Percentiles rank a stretch among this genome's conserved stretches.
Evolutionary conservation across 2,329 filamentous ascomycete species (phyloP).

Genomic region (Gaeumannomyces sp.): DNA sequence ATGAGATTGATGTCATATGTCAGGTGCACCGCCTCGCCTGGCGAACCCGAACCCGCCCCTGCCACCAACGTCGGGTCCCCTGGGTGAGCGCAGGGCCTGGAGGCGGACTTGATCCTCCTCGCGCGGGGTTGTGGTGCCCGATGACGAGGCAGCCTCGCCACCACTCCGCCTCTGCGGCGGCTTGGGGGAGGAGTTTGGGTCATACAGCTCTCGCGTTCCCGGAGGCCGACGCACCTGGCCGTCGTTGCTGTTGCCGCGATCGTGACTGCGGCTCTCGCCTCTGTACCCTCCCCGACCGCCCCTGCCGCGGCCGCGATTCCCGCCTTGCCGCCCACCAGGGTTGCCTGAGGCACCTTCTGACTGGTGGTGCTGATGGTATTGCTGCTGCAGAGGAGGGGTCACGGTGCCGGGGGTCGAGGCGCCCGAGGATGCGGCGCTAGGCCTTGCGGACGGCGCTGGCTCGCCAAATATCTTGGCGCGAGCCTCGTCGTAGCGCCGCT

Average conservation of each 20-base stretch:
- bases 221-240: slow-evolving; percentile 24
- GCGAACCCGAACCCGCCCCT: slow-evolving; percentile 74
- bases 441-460: slow-evolving; percentile 17
- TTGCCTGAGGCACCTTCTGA: background rate
- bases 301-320: slow-evolving; percentile 27
- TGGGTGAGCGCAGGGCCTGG: slow-evolving; percentile 65
- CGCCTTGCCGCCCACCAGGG: background rate
- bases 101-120: slow-evolving; percentile 40
- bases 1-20: background rate
- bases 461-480: slow-evolving; percentile 82
- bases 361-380: background rate
- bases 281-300: slow-evolving; percentile 28
- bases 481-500: slow-evolving; percentile 82
- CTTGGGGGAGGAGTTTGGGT: slow-evolving; percentile 65
- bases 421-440: slow-evolving; percentile 34
- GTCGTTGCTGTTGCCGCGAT: slow-evolving; percentile 17
- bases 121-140: slow-evolving; percentile 42
- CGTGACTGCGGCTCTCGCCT: slow-evolving; percentile 2
- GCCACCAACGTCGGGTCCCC: slow-evolving; percentile 71
- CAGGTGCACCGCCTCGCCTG: slow-evolving; percentile 48
- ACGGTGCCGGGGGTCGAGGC: slow-evolving; percentile 56
- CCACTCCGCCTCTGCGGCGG: slow-evolving; percentile 45
- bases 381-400: slow-evolving; percentile 45
- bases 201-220: slow-evolving; percentile 61
- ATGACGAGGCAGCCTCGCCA: slow-evolving; percentile 25